These are phyloP conservation scores for Pestalotiopsis sp. DNA, from an alignment of 2,329 filamentous ascomycete genomes.

Conservation along the genomic window DNA sequence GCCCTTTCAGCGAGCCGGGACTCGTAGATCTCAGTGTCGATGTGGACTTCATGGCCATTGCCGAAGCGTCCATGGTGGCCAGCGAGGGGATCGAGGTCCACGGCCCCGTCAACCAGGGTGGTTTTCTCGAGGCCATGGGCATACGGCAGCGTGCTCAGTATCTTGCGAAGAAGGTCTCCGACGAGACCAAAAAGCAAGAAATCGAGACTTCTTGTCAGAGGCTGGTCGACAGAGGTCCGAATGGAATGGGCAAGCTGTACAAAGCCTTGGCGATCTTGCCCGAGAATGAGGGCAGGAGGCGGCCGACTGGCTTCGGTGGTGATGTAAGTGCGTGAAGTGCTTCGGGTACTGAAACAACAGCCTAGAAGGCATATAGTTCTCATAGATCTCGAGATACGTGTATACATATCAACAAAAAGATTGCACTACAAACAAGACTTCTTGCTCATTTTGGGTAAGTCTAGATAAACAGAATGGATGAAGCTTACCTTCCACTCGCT, in stretches of 20 bases:
- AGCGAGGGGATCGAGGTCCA: slow-evolving; percentile 87
- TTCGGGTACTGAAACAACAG: too few species aligned
- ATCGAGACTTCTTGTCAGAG: slow-evolving; percentile 79
- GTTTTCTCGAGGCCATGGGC: slow-evolving; percentile 81
- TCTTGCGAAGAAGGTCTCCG: slow-evolving; percentile 54
- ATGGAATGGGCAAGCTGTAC: slow-evolving; percentile 93
- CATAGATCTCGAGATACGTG: neutral
- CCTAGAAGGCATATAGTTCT: neutral
- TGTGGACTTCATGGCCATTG: slow-evolving; percentile 88
- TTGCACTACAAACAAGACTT: too few species aligned
- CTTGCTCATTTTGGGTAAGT: too few species aligned
- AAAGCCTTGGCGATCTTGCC: slow-evolving; percentile 92
- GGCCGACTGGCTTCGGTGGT: slow-evolving; percentile 92
- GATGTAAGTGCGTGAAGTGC: slow-evolving; percentile 42
- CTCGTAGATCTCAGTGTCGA: slow-evolving; percentile 88
- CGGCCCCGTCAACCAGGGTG: slow-evolving; percentile 84
- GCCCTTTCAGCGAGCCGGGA: slow-evolving; percentile 79
- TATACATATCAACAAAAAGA: too few species aligned
- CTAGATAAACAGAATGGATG: too few species aligned
- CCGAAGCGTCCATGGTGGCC: slow-evolving; percentile 76
- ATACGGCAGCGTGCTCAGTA: slow-evolving; percentile 76
- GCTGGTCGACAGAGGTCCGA: slow-evolving; percentile 79
- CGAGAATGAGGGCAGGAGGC: slow-evolving; percentile 71
- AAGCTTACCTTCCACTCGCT: too few species aligned
- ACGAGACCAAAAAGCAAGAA: slow-evolving; percentile 55